phyloP scores from a whole-genome alignment of 495 filamentous ascomycete genomes.

The Penicillium turbatum region DNA sequence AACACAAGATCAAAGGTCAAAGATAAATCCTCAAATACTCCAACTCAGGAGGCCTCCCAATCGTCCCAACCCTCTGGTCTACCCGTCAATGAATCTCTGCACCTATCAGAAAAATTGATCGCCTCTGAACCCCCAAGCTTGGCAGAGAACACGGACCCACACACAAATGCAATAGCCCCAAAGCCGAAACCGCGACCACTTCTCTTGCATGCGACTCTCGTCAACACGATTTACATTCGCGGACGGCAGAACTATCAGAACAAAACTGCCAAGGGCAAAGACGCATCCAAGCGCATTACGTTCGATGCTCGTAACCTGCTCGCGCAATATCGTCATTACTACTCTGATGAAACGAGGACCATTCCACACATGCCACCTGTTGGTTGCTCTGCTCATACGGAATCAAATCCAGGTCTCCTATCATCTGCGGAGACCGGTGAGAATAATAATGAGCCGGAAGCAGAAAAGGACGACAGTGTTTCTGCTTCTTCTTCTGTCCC shows the following conservation, averaged over 20 bases:
- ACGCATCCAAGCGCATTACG: constrained; percentile 25
- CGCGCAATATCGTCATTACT: constrained; percentile 30
- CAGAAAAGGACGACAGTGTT: not conserved
- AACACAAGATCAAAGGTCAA: constrained; percentile 11
- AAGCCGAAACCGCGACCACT: constrained; percentile 51
- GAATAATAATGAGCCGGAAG: not conserved
- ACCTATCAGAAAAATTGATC: not conserved
- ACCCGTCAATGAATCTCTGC: not conserved
- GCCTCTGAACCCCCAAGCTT: not conserved
- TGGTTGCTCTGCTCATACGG: not conserved
- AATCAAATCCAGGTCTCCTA: no score
- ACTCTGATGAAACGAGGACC: constrained; percentile 27
- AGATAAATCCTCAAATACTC: not conserved
- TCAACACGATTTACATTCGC: constrained; percentile 79
- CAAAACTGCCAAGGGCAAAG: constrained; percentile 27
- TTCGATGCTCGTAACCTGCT: constrained; percentile 40
- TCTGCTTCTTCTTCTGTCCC: not conserved
- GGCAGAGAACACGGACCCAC: constrained; percentile 3
- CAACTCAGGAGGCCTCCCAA: not conserved
- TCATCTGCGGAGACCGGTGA: not conserved
- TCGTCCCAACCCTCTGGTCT: not conserved
- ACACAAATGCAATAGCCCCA: constrained; percentile 9
- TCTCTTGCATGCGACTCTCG: constrained; percentile 76
- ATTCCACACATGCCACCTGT: constrained; percentile 3
- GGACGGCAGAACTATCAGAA: constrained; percentile 33